phyloP scores from a whole-genome alignment of 768 basidiomycete species.

The Termitomyces sp. region DNA sequence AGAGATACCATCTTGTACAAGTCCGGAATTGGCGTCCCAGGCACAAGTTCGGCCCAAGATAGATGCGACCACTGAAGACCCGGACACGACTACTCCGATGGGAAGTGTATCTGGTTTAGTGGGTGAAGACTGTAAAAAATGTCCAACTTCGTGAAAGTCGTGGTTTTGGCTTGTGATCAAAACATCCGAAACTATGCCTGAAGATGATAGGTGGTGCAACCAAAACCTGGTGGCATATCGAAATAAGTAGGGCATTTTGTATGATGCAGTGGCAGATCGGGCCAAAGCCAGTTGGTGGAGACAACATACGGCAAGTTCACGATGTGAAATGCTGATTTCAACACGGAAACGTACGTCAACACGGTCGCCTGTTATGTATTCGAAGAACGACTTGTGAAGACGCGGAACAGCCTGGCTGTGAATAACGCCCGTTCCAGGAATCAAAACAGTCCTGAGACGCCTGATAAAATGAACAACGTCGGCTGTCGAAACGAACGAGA shows the following conservation, averaged over 20 bases:
- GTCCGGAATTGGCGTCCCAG: background rate
- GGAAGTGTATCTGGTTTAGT: background rate
- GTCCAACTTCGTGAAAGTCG: background rate
- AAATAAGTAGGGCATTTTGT: background rate
- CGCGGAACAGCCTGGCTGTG: conserved; percentile 11
- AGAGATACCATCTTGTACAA: background rate
- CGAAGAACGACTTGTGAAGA: conserved; percentile 16
- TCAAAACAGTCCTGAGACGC: conserved; percentile 15
- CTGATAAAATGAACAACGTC: conserved; percentile 12
- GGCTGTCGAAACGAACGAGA: background rate
- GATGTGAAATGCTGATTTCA: background rate
- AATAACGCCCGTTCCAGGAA: conserved; percentile 9
- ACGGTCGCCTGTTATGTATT: conserved; percentile 10
- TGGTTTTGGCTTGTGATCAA: background rate
- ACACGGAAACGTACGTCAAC: conserved; percentile 2
- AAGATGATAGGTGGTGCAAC: background rate
- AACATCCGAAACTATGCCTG: background rate
- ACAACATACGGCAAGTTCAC: conserved; percentile 8
- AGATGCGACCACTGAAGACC: background rate
- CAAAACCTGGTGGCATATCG: conserved; percentile 7
- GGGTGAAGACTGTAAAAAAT: background rate
- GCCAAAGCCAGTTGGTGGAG: background rate
- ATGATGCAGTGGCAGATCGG: background rate
- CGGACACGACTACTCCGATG: background rate
- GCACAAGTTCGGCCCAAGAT: background rate